A percentile compares a stretch with the other conserved stretches of the same genome.
These are phyloP conservation scores for Acacia concinna DNA, from an alignment of 331 rosid species.

Conservation along the genomic window DNA sequence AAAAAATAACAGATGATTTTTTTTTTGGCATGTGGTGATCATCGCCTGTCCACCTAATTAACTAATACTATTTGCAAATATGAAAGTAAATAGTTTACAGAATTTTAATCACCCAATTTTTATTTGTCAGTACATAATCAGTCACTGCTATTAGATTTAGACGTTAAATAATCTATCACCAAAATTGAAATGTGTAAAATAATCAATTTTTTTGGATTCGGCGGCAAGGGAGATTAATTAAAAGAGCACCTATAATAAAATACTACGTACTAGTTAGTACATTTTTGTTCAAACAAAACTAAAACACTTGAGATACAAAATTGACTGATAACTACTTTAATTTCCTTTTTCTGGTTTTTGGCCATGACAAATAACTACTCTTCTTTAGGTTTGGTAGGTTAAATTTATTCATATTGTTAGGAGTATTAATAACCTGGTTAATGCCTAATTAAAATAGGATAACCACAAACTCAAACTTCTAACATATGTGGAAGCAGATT, in stretches of 20 bases:
- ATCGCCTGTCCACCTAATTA: not conserved
- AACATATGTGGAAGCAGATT: not conserved
- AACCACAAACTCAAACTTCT: not conserved
- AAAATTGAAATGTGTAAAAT: not conserved
- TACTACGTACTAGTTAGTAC: not conserved
- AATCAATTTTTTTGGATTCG: not conserved
- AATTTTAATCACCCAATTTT: not conserved
- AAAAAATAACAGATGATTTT: not conserved
- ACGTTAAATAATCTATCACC: too few species aligned
- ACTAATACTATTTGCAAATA: not conserved
- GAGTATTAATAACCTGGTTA: not conserved
- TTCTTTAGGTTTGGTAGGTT: not conserved
- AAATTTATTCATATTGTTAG: not conserved
- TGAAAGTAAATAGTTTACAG: not conserved
- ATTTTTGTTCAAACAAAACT: not conserved
- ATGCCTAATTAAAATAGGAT: not conserved
- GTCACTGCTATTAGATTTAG: too few species aligned
- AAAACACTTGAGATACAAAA: not conserved
- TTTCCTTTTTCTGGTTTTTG: not conserved
- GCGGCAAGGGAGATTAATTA: not conserved
- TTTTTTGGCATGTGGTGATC: too few species aligned
- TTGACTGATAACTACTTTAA: not conserved
- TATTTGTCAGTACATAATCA: not conserved
- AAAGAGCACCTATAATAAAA: not conserved
- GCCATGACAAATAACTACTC: not conserved